A percentile compares a stretch with the other conserved stretches of the same genome.
Evolutionary conservation across 306 rosid genomes (phyloP).

Genomic region (Cucumis melo): DNA sequence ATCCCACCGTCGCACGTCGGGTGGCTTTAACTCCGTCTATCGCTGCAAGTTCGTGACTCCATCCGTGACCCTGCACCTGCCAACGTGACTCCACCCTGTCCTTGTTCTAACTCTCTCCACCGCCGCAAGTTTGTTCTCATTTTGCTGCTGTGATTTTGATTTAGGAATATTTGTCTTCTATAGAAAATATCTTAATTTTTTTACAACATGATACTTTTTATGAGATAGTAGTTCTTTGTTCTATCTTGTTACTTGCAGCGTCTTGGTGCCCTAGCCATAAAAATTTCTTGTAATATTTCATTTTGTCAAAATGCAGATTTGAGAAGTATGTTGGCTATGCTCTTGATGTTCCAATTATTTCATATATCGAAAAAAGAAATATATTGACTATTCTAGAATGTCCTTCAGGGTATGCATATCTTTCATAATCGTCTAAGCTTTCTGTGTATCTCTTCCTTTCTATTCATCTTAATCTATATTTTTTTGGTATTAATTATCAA

Average conservation of each 20-base stretch:
- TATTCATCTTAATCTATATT: not conserved
- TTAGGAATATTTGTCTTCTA: no score
- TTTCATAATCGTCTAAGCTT: slow-evolving; percentile 3
- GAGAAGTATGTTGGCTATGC: slow-evolving; percentile 94
- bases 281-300: not conserved
- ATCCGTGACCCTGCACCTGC: no score
- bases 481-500: not conserved
- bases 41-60: no score
- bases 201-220: not conserved
- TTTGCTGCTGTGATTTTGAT: no score
- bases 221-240: not conserved
- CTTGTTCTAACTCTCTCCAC: no score
- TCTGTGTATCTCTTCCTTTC: not conserved
- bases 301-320: slow-evolving; percentile 44
- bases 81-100: no score
- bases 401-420: slow-evolving; percentile 74
- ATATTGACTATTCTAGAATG: slow-evolving; percentile 80
- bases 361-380: slow-evolving; percentile 67
- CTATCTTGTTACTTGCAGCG: not conserved
- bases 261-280: not conserved
- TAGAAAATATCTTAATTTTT: not conserved
- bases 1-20: no score
- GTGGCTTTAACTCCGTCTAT: no score
- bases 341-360: slow-evolving; percentile 95
- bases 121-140: no score